Base-by-base conservation (phyloP, 345 rosid species). In the Eucalyptus cloeziana region DNA sequence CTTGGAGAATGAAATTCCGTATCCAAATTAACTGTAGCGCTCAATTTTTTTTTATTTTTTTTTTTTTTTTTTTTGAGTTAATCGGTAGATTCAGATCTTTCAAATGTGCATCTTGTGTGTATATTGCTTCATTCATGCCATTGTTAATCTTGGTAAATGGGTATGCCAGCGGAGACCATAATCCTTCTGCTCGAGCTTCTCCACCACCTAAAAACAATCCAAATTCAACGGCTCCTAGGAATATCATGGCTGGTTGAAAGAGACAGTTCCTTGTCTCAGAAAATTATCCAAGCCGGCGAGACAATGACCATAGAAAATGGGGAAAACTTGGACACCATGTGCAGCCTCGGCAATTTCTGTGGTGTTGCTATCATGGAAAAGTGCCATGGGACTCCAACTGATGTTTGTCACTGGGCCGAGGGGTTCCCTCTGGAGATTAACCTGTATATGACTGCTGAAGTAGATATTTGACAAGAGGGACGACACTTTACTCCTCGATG, bases 121-220 rank as follows among this genome's bases (percentile, higher is more conserved):
- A 3, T 71, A 3, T 71, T 71, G 43, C 22, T 30, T 71, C 44
- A 71, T 27, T 27, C 24, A 3, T 54, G 60, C 60, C 25, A 54
- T 21, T 21, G 8, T 19, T 21, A 54, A 54, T 54, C 45, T 64
- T 11, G 8, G 58, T 52, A 89, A 87, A 86, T 71, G 89, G 96
- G 97, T 64, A 94, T 95, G 89, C 92, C 96, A 90, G 94, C 95
- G 24, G 99, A 96, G 96, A 94, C 99, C 0, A 94, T 97, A 89
- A 94, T 95, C 85, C 94, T 97, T 15, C 99, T 98, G 25, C 83
- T 97, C n/a, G 98, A 97, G 94, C 96, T 97, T 27, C 95, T 97
- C 49, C 98, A 98, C 49, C 97, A 97, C 89, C 88, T 96, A 87
- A 97, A 97, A 95, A 91, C 93, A 96, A 56, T 95, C 96, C 1